Evolutionary conservation across 2,329 filamentous ascomycete genomes (phyloP), one percentile per base, ranked within the genome.

Genomic region (Scedosporium boydii): DNA sequence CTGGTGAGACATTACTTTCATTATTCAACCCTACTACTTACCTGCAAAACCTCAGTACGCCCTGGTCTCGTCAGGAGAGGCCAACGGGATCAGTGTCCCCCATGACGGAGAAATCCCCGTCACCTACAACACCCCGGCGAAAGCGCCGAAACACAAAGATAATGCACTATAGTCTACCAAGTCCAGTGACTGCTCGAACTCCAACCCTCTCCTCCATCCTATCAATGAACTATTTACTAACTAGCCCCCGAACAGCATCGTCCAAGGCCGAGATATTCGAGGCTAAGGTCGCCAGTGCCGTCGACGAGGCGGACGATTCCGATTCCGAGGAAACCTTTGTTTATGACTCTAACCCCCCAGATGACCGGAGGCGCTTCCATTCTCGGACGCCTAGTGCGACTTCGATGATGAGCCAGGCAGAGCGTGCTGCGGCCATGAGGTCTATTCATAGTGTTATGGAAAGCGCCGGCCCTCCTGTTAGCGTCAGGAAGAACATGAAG

Each of bases 241-340:
- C 60, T 27, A 57, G 34, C 38, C 60, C 29, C 23, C 48, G 18
- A 16, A 61, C 48, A 87, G 91, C 88, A 64, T 95, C 92, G 16
- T 96, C 93, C 64, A 98, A 98, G 78, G 93, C 95, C 71, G 95
- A 99, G 75, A 92, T 98, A 60, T 99, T 99, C 73, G 95, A 98
- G 77, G 92, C 93, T 68, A 96, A 96, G 72, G 92, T 99, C 67
- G 93, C 93, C 59, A 97, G 88, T 73, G 93, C 93, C 7, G 92
- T 99, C 60, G 93, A 98, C 72, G 93, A 98, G 74, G 92, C 91
- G 55, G 90, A 97, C 73, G 96, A 93, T 12, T 97, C 93, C 6
- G 95, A 99, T 73, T 98, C 93, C 1, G 95, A 97, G 70, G 95
- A 98, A 75, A 98, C 95, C 0, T 99, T 98, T 74, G 95, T 99